Evolutionary conservation across 495 filamentous ascomycete genomes (phyloP), one percentile per base, ranked within the genome.

Genomic region (Penicillium canescens): DNA sequence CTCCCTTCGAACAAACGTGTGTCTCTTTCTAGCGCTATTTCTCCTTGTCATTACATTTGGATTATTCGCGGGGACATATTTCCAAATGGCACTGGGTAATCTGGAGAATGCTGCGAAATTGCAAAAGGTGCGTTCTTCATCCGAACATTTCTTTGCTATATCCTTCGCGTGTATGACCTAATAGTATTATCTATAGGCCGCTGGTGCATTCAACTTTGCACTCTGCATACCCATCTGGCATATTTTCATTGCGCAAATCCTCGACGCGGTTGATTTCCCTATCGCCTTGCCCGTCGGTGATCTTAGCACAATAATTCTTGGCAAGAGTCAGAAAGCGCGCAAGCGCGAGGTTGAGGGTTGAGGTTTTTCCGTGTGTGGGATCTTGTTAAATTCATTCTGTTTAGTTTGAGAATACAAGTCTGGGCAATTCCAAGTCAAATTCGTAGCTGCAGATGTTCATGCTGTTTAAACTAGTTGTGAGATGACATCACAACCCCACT

Each of bases 1-100:
- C 70, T 79, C 85, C 1, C 73, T 91, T 20, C 82, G 87, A 13
- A 90, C 88, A 8, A 91, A 90, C 62, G 53, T 87, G 48, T 77
- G 78, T 55, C 83, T 89, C 62, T 80, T 90, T 60, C 42, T 81
- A 51, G 86, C 89, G 62, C 86, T 90, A 58, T 66, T 86, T 44
- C 73, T 82, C 1, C 78, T 90, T 14, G 70, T 85, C 20, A 57
- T 82, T 21, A 78, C 77, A 3, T 89, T 90, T 59, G 56, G 68
- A 34, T 71, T 81, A 33, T 73, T 85, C 11, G 75, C 85, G 1
- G 85, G 71, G 14, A 73, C 77, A 0, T 83, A 81, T 67, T 90
- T 79, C 68, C 68, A 82, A 14, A 52, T 60, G 9, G 77, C 75
- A 4, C 52, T 70, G 34, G 80, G 71, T 4, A 78, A 80, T 46